Base-by-base conservation (phyloP, 306 rosid genomes). In the Amphicarpaea edgeworthii region DNA sequence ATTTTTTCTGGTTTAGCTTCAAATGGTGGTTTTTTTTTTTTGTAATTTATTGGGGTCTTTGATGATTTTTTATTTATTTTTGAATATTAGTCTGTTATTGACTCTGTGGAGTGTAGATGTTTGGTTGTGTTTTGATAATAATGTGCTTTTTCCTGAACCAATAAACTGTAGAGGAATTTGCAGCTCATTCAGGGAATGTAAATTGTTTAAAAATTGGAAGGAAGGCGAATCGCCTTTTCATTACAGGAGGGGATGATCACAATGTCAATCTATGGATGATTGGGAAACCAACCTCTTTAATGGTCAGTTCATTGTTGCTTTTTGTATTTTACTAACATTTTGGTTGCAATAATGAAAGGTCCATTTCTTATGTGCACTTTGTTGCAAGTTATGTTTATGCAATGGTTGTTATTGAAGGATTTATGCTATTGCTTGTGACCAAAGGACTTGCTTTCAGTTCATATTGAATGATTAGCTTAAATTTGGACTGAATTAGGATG, bases 181-280 rank as follows among this genome's bases (percentile, higher is more conserved):
- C 85, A 76, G 99, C 97, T 34, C 99, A 95, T 81, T 89, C 97
- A 23, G 88, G 88, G 21, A 83, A 62, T 20, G 86, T 92, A 58
- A 95, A 90, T 69, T 95, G 97, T 83, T 86, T 95, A 46, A 90
- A 30, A 15, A 95, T 92, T 69, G 99, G 99, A 59, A 95, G 89
- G 79, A 95, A 92, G 82, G 92, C 86, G 0, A 80, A 91, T 61
- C 90, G 97, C 24, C 80, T 79, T 73, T 89, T 90, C 76, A 54
- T 88, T 30, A 95, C 97, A 10, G 99, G 99, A 30, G 97, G 97
- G 60, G 97, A 95, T 85, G 98, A 95, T 88, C 86, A 89, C 73
- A 86, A 89, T 34, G 97, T 92, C 77, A 92, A 90, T 85, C 70
- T 95, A 30, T 95, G 99, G 99, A 73, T 90, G 21, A 86, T 95